phyloP scores from a whole-genome alignment of 2,329 filamentous ascomycete genomes.

The Exophiala viscosa region DNA sequence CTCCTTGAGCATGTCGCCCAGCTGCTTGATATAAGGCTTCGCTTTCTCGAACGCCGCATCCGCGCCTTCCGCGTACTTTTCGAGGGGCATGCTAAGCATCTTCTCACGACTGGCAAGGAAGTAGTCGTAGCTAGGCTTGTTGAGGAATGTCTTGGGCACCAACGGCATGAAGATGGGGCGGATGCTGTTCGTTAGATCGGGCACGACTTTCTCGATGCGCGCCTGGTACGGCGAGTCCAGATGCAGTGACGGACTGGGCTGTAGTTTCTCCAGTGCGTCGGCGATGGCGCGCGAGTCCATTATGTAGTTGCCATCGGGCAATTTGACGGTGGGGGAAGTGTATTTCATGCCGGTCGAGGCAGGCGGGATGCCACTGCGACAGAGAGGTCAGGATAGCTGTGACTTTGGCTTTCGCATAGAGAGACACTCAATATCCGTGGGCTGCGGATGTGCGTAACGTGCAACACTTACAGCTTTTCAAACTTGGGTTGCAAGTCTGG shows the following conservation, averaged over 20 bases:
- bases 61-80: constrained; percentile 41
- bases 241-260: constrained; percentile 58
- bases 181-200: constrained; percentile 34
- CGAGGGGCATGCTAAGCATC: constrained; percentile 51
- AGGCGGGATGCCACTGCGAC: constrained; percentile 41
- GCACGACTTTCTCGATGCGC: constrained; percentile 44
- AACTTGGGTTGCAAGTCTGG: constrained; percentile 60
- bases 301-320: constrained; percentile 56
- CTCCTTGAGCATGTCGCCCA: constrained; percentile 50
- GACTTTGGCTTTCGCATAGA: not conserved
- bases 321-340: constrained; percentile 54
- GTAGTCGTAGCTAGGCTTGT: constrained; percentile 50
- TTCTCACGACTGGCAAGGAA: constrained; percentile 53
- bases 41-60: constrained; percentile 48
- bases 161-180: constrained; percentile 44
- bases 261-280: constrained; percentile 52
- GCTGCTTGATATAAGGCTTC: constrained; percentile 33
- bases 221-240: constrained; percentile 52
- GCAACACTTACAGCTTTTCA: constrained; percentile 44
- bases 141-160: constrained; percentile 53
- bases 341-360: constrained; percentile 46
- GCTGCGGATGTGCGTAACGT: no score
- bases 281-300: constrained; percentile 65
- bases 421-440: no score
- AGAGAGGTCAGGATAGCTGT: not conserved